Conservation (phyloP, 2,329 filamentous ascomycete genomes). For the Lasiodiplodia theobromae region DNA sequence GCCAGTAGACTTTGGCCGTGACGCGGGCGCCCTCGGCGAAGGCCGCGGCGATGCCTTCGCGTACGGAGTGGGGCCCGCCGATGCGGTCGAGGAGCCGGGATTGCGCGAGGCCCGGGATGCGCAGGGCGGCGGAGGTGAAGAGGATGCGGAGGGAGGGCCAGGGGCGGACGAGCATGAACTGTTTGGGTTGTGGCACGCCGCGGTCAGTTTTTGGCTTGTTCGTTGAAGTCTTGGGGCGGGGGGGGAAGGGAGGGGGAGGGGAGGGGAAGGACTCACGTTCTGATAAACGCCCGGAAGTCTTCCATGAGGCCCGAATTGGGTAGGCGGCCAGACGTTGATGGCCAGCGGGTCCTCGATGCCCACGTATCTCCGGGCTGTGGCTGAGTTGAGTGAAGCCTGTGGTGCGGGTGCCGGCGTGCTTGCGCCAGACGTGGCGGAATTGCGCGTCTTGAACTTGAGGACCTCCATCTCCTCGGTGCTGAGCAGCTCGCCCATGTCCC, state of each 20-base stretch:
- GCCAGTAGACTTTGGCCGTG: constrained; percentile 77
- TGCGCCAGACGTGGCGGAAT: constrained; percentile 59
- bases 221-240: too few species aligned
- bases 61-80: constrained; percentile 57
- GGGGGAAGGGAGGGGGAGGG: too few species aligned
- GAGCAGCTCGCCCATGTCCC: constrained; percentile 41
- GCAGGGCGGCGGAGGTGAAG: constrained; percentile 55
- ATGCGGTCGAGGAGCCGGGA: constrained; percentile 54
- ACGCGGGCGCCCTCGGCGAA: constrained; percentile 71
- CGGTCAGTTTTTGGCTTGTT: constrained; percentile 11
- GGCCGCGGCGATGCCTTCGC: constrained; percentile 61
- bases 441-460: constrained; percentile 66
- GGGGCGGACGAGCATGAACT: constrained; percentile 56
- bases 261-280: constrained; percentile 58
- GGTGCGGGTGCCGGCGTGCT: constrained; percentile 64
- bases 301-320: constrained; percentile 43
- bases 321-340: constrained; percentile 38
- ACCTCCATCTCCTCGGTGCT: constrained; percentile 51
- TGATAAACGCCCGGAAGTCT: constrained; percentile 62
- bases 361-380: constrained; percentile 34
- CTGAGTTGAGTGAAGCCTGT: constrained; percentile 52
- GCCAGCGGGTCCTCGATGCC: constrained; percentile 47
- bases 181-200: background rate
- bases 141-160: constrained; percentile 55
- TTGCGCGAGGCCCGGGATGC: constrained; percentile 54